These are phyloP conservation scores for Cymbomonas tetramitiformis DNA, from an alignment of 139 green algal species.

Conservation along the genomic window DNA sequence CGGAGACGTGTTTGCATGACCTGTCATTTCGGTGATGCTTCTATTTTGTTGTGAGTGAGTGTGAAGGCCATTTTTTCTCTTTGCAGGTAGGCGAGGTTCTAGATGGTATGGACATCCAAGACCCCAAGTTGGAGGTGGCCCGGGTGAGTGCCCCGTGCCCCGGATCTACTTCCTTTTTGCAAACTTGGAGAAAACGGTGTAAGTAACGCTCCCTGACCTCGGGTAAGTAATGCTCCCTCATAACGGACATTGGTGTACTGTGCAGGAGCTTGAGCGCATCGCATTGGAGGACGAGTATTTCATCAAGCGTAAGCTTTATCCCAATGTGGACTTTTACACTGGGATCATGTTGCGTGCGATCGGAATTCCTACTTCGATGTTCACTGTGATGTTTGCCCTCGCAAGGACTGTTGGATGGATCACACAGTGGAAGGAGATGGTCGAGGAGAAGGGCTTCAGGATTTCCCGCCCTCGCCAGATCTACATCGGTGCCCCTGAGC, in stretches of 20 bases:
- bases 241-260: too few relatives aligned
- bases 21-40: too few relatives aligned
- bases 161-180: too few relatives aligned
- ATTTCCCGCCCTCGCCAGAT: constrained; percentile 95
- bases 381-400: constrained; percentile 96
- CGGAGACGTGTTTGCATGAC: background rate
- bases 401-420: constrained; percentile 79
- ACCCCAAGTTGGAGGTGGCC: too few relatives aligned
- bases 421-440: constrained; percentile 86
- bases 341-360: constrained; percentile 59
- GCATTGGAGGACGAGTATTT: constrained; percentile 65
- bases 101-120: too few relatives aligned
- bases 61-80: background rate
- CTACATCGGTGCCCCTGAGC: too few relatives aligned
- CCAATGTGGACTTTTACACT: constrained; percentile 97
- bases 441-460: constrained; percentile 85
- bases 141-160: too few relatives aligned
- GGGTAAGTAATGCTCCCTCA: too few relatives aligned
- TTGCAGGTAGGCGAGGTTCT: too few relatives aligned
- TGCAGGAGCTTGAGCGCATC: constrained; percentile 64
- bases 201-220: too few relatives aligned
- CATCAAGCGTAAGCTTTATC: constrained; percentile 87
- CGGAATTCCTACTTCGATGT: constrained; percentile 94
- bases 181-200: too few relatives aligned
- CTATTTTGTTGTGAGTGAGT: background rate